These are phyloP conservation scores for Hibiscus trionum DNA, from an alignment of 345 rosid genomes.

Conservation along the genomic window DNA sequence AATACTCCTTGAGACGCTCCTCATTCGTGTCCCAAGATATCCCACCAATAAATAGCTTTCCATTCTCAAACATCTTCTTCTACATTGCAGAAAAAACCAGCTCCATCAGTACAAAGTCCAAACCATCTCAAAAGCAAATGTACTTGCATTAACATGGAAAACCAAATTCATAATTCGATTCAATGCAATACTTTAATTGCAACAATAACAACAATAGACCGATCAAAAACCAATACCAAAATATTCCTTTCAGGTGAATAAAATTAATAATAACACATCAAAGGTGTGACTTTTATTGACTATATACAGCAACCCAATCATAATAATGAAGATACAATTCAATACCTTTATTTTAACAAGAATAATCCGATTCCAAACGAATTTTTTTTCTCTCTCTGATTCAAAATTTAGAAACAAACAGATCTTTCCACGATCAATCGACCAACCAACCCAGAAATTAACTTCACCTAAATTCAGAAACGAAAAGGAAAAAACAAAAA, in stretches of 20 bases:
- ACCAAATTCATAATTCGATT: neutral
- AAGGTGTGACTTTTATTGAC: neutral
- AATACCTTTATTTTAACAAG: neutral
- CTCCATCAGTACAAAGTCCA: neutral
- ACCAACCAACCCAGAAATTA: neutral
- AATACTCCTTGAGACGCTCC: neutral
- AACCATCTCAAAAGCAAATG: neutral
- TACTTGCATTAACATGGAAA: neutral
- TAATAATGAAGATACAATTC: neutral
- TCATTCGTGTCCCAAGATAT: constrained; percentile 1
- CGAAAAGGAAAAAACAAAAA: neutral
- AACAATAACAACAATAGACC: neutral
- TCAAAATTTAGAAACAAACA: neutral
- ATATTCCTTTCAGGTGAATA: neutral
- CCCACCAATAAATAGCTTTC: constrained; percentile 1
- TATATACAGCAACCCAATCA: neutral
- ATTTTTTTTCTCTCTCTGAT: neutral
- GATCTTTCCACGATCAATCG: neutral
- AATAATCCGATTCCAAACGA: neutral
- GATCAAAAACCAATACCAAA: neutral
- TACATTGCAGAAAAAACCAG: neutral
- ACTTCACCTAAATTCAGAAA: neutral
- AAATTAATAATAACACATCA: neutral
- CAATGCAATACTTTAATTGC: neutral
- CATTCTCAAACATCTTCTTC: neutral